Percentiles rank a stretch among this genome's conserved stretches.
Evolutionary conservation across 805 yeast genomes (phyloP).

Genomic region (Tetrapisispora phaffii): DNA sequence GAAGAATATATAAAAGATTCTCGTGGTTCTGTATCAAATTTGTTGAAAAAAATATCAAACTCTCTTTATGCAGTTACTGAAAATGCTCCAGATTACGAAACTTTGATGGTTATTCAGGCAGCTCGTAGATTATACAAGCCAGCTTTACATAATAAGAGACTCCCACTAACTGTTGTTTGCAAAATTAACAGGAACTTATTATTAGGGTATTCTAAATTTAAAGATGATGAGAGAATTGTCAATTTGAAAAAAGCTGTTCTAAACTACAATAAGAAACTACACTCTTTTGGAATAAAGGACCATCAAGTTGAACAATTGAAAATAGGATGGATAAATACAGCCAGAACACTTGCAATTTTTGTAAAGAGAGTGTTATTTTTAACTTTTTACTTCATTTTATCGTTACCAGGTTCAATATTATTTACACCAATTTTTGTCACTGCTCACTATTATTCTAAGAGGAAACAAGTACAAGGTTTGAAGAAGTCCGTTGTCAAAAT

Average conservation of each 20-base stretch:
- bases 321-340: conserved; percentile 35
- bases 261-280: conserved; percentile 55
- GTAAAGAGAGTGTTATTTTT: conserved; percentile 45
- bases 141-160: conserved; percentile 26
- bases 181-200: conserved; percentile 84
- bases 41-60: conserved; percentile 62
- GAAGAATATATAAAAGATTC: conserved; percentile 54
- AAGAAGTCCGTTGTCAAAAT: conserved; percentile 89
- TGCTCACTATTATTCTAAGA: conserved; percentile 57
- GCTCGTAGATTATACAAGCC: conserved; percentile 69
- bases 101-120: conserved; percentile 88
- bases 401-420: conserved; percentile 76
- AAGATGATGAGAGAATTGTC: conserved; percentile 61
- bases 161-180: conserved; percentile 65
- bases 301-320: conserved; percentile 52
- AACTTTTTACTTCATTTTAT: conserved; percentile 42
- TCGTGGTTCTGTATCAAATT: conserved; percentile 61
- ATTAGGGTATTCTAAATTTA: conserved; percentile 69
- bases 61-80: conserved; percentile 82
- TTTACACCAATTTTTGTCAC: conserved; percentile 80
- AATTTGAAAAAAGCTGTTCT: conserved; percentile 53
- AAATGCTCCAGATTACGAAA: conserved; percentile 88
- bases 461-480: conserved; percentile 68
- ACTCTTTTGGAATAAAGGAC: conserved; percentile 55
- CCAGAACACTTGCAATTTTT: conserved; percentile 41